Evolutionary conservation across 2,329 filamentous ascomycete genomes (phyloP).

Genomic region (Xylariales sp.): DNA sequence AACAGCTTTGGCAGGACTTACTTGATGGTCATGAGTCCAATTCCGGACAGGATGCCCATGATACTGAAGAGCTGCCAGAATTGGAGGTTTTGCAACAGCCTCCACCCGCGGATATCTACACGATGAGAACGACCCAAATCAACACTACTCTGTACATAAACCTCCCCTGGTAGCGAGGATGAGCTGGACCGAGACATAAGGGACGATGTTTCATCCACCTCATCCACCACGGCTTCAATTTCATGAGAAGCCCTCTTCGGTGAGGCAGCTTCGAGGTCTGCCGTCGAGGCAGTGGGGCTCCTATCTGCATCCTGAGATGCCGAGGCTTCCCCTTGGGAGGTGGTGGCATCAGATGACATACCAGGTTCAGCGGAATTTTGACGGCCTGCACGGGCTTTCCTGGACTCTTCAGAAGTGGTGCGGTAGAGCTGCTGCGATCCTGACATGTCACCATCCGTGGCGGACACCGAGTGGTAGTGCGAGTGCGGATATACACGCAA

Average conservation of each 20-base stretch:
- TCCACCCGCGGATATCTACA: conserved; percentile 85
- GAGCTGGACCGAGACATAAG: conserved; percentile 63
- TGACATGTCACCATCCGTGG: conserved; percentile 26
- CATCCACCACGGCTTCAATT: conserved; percentile 47
- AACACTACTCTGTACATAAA: conserved; percentile 56
- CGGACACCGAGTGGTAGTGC: conserved; percentile 53
- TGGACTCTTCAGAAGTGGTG: conserved; percentile 37
- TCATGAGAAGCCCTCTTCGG: conserved; percentile 10
- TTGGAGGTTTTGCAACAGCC: conserved; percentile 65
- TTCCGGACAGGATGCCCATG: conserved; percentile 86
- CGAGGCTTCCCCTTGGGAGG: conserved; percentile 20
- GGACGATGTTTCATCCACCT: conserved; percentile 72
- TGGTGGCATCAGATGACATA: conserved; percentile 47
- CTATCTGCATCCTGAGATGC: no score
- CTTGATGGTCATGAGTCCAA: conserved; percentile 99
- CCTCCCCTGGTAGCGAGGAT: conserved; percentile 42
- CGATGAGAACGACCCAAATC: conserved; percentile 71
- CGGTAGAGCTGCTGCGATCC: conserved; percentile 36
- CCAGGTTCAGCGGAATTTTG: conserved; percentile 53
- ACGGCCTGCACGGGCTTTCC: conserved; percentile 33
- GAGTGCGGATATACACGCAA: conserved; percentile 65
- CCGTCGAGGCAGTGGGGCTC: conserved; percentile 14
- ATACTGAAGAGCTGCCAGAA: conserved; percentile 91
- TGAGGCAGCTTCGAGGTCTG: conserved; percentile 13
- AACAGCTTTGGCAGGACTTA: conserved; percentile 44